phyloP scores from a whole-genome alignment of 176 grass and related monocot genomes.

The Areca catechu region DNA sequence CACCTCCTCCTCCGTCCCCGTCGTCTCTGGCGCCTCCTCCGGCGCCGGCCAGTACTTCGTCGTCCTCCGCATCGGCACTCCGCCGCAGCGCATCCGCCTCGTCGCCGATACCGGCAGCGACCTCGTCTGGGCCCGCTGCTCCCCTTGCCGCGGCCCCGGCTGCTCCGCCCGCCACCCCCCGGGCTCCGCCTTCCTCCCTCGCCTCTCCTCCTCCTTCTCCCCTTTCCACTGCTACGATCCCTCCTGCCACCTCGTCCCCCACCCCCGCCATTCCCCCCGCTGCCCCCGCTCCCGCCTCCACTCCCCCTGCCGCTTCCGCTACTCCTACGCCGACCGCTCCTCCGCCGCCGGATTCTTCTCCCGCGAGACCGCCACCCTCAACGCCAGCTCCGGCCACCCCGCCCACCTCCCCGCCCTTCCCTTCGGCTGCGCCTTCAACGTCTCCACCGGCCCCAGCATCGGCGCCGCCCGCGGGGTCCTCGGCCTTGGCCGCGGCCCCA shows the following conservation, averaged over 20 bases:
- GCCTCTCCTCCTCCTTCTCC: conserved; percentile 10
- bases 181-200: conserved; percentile 3
- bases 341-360: conserved; percentile 9
- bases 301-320: conserved; percentile 12
- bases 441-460: background rate
- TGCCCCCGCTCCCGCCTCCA: conserved; percentile 4
- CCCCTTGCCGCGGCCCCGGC: background rate
- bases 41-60: conserved; percentile 5
- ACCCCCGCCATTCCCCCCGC: background rate
- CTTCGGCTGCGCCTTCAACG: conserved; percentile 15
- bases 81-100: background rate
- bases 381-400: background rate
- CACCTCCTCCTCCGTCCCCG: background rate
- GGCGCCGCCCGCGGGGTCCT: background rate
- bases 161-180: background rate
- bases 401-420: background rate
- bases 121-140: conserved; percentile 6
- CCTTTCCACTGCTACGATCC: conserved; percentile 4
- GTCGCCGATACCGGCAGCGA: conserved; percentile 5
- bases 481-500: conserved; percentile 5
- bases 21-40: conserved; percentile 2
- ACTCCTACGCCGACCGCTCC: conserved; percentile 13
- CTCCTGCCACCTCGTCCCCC: conserved; percentile 9
- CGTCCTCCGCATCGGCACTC: background rate
- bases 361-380: background rate